Conservation (phyloP, 75 land plant species). For the Selaginella tamariscina region DNA sequence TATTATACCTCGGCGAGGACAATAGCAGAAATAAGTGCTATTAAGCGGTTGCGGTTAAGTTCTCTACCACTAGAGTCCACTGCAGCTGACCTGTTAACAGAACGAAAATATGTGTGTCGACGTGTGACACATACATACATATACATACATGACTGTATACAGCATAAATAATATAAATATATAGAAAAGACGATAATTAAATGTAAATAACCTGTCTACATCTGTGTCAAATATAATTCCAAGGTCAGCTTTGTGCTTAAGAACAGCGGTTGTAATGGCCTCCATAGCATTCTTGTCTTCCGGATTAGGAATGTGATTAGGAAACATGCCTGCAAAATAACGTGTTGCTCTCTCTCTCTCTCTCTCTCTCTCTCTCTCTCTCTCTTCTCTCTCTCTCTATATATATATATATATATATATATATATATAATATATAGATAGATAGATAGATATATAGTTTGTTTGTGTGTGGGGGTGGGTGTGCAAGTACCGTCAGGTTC, state of each 20-base stretch:
- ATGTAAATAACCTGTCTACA: conserved; percentile 66
- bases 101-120: too few species aligned
- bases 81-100: conserved; percentile 63
- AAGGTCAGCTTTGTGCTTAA: conserved; percentile 73
- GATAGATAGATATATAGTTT: too few species aligned
- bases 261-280: conserved; percentile 75
- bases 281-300: conserved; percentile 93
- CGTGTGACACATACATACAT: too few species aligned
- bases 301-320: conserved; percentile 97
- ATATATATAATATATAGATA: too few species aligned
- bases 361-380: too few species aligned
- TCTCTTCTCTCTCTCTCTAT: too few species aligned
- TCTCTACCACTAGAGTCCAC: conserved; percentile 84
- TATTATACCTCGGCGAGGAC: conserved; percentile 65
- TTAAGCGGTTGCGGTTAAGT: conserved; percentile 76
- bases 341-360: too few species aligned
- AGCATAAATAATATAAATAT: neutral
- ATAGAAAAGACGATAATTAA: conserved; percentile 10
- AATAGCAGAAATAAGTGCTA: conserved; percentile 88
- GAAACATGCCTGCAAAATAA: conserved; percentile 72
- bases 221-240: conserved; percentile 98
- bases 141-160: too few species aligned
- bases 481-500: conserved; percentile 78
- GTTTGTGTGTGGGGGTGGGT: too few species aligned
- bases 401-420: too few species aligned